Base-by-base conservation (phyloP, 805 yeast species). In the Ogataea degrootiae region DNA sequence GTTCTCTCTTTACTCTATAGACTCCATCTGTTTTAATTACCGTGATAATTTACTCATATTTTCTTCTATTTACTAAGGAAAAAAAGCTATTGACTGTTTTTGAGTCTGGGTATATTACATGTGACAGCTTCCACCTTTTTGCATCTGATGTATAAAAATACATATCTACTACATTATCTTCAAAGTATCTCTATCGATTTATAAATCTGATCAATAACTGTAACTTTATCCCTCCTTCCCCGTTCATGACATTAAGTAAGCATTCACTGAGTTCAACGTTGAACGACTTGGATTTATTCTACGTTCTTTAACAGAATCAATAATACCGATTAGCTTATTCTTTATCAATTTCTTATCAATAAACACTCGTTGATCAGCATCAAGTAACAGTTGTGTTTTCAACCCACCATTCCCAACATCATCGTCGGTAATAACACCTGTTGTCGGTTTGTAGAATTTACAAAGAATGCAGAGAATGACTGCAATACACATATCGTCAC, bases 251-350 rank as follows among this genome's bases (percentile, higher is more conserved):
- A 84, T 76, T 31, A 84, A 54, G 50, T 53, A 78, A 2, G 80
- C 64, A 52, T 87, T 85, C 2, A 86, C 80, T 29, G 91, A 76
- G 55, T 84, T 90, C 37, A 87, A 67, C 0, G 95, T 85, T 11
- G 87, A 82, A 43, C 96, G 70, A 46, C 90, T 82, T 0, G 96
- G 96, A 50, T 87, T 85, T 5, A 77, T 78, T 37, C 74, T 77
- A 9, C 15, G 15, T 8, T 39, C n/a, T 23, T 31, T 15, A 7
- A 31, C 33, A 7, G 67, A 61, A 3, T 73, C 65, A 16, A 76
- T 69, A 3, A 88, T 56, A 41, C 61, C 62, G 2, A 80, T 75
- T 31, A 88, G 65, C 46, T 85, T 82, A 48, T 73, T 73, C 47
- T 80, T 75, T 5, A 64, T 56, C 0, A 42, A 11, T 4, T 45